Evolutionary conservation across 139 green algal species (phyloP).

Genomic region (Chlorella sp.): DNA sequence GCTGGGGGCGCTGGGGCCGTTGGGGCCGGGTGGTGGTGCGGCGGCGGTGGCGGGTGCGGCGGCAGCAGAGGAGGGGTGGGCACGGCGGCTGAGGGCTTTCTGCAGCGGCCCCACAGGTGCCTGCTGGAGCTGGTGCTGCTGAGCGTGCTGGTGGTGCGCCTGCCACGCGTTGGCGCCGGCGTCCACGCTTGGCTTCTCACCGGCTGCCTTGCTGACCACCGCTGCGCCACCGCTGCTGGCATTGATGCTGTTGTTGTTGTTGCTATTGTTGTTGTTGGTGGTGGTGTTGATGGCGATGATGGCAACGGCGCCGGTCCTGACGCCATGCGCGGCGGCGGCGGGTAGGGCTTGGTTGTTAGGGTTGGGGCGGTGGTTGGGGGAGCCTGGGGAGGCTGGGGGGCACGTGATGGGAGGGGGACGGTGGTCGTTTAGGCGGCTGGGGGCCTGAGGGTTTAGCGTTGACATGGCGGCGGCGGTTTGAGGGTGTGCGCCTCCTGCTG

Average conservation of each 20-base stretch:
- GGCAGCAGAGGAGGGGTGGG: too few relatives aligned
- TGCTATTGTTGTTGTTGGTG: not conserved
- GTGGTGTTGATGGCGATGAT: not conserved
- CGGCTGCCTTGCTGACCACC: not conserved
- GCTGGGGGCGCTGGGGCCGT: too few relatives aligned
- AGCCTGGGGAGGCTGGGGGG: not conserved
- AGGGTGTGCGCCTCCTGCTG: too few relatives aligned
- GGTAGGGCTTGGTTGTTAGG: not conserved
- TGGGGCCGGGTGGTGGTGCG: not conserved
- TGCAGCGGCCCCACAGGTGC: not conserved
- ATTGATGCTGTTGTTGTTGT: not conserved
- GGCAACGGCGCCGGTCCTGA: not conserved
- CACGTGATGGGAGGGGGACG: not conserved
- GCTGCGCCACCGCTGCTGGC: not conserved
- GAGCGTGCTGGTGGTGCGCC: too few relatives aligned
- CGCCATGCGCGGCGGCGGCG: not conserved
- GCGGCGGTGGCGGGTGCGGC: too few relatives aligned
- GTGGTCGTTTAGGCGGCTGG: not conserved
- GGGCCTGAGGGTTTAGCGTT: too few relatives aligned
- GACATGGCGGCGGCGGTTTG: too few relatives aligned
- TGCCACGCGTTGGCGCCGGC: not conserved
- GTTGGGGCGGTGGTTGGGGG: not conserved
- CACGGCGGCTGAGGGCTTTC: too few relatives aligned
- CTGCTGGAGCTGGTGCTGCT: not conserved
- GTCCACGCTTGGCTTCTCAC: not conserved